Evolutionary conservation across 2,329 filamentous ascomycete species (phyloP), one percentile per base, ranked within the genome.

Genomic region (Fusarium citri): DNA sequence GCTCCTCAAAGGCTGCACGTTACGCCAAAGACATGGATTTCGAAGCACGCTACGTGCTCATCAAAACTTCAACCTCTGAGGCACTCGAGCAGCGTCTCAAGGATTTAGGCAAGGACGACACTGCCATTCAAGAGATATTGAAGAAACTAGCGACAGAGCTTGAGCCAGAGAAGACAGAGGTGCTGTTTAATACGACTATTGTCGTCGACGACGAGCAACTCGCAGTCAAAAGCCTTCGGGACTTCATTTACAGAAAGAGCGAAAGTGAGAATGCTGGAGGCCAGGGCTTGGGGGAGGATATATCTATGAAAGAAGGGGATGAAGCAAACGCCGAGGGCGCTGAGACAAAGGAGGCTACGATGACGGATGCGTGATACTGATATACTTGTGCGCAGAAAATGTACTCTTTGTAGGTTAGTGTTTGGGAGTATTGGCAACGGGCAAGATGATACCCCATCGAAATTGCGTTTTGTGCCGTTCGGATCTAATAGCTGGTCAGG

Each of bases 11-110:
- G 87, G 84, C 86, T 23, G 83, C 84, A 9, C 83, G 87, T 72
- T 86, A 87, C 73, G 84, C 87, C 63, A 88, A 85, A 66, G 87
- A 88, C 60, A 85, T 86, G 72, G 85, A 82, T 49, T 89, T 87
- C 59, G 75, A 82, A 28, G 88, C 87, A 4, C 85, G 87, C 8
- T 86, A 85, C 68, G 77, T 90, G 55, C 84, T 88, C 64, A 72
- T 91, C 65, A 79, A 81, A 31, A 83, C 85, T 4, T 78, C 85
- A 1, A 64, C 55, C 25, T 68, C 68, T 12, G 74, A 76, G 41
- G 34, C 54, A n/a, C 60, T 79, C 20, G 72, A 73, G 25, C 61
- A 72, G 20, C 78, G 77, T 20, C 77, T 80, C 40, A 68, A 75
- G 45, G 59, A 68, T n/a, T 71, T 71, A 4, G 75, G 73, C 23